Evolutionary conservation across 164 flowering plant genomes (phyloP), one percentile per base, ranked within the genome.

Genomic region (Magnolia sinica): DNA sequence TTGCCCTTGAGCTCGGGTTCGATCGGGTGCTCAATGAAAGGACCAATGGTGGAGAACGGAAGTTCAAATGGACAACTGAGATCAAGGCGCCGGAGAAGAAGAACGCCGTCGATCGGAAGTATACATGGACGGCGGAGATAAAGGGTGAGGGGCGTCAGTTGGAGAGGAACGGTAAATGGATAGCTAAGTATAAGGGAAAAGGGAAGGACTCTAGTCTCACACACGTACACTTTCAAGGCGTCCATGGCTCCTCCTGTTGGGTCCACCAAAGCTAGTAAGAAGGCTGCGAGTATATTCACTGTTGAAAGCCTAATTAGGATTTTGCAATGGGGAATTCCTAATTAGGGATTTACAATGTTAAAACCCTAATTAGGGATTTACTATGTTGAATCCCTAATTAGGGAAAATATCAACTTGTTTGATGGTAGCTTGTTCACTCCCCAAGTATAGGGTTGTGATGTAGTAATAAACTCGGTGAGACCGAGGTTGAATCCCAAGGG

Each of bases 101-200:
- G 74, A 7, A 81, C 50, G 88, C 83, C 20, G 22, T 76, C 3
- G 89, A 85, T 27, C 73, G 90, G 85, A 92, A 89, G 90, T 92
- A 92, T 78, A 87, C 84, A 19, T 87, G 85, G 92, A 75, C 74
- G 49, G 80, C 91, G 22, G 93, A 90, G 89, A 81, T 92, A 76
- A 86, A 88, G 66, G 84, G 75, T 2, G 82, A 63, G 80, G 88
- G 83, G 19, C 58, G 58, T 8, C 73, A 14, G 78, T 24, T 29
- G 19, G 82, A 88, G 45, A 83, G 89, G 87, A 93, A 84, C 82
- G 90, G 88, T 79, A 88, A 85, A 64, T 92, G 87, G 91, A 86
- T 84, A 59, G 85, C 92, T 29, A 89, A 89, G 89, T 76, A 87
- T 27, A 85, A 90, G 64, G 89, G 87, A 19, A 83, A 87, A 68